phyloP scores from a whole-genome alignment of 495 filamentous ascomycete genomes.

The Neurospora pannonica region DNA sequence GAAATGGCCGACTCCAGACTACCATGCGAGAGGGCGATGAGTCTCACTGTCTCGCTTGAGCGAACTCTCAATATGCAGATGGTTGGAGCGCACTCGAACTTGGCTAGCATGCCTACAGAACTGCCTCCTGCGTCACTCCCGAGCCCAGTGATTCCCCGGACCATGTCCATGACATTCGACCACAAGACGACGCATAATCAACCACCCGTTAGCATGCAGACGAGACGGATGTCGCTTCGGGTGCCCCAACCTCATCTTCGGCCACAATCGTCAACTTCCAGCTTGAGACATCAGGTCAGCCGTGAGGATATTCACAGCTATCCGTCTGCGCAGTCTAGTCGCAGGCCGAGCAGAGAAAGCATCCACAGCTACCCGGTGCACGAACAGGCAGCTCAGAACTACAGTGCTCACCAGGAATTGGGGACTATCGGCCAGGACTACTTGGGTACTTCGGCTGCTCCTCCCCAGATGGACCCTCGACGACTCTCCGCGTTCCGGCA shows the following conservation, averaged over 20 bases:
- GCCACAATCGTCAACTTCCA: slow-evolving; percentile 25
- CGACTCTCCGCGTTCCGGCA: slow-evolving; percentile 17
- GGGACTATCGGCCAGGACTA: slow-evolving; percentile 1
- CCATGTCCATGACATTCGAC: slow-evolving; percentile 10
- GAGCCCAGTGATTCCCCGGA: slow-evolving; percentile 16
- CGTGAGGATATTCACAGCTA: slow-evolving; percentile 26
- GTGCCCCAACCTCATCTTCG: slow-evolving; percentile 29
- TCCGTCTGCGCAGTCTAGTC: slow-evolving; percentile 9
- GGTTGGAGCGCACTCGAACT: slow-evolving; percentile 1
- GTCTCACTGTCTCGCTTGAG: slow-evolving; percentile 11
- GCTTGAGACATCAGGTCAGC: slow-evolving; percentile 21
- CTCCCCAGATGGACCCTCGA: slow-evolving; percentile 13
- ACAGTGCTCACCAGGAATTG: neutral
- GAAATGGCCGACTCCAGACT: neutral
- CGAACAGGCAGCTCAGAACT: slow-evolving; percentile 3
- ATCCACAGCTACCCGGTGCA: slow-evolving; percentile 19
- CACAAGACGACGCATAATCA: slow-evolving; percentile 12
- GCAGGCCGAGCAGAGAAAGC: slow-evolving; percentile 25
- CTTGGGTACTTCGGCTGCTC: neutral
- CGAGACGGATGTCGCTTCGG: slow-evolving; percentile 24
- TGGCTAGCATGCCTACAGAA: slow-evolving; percentile 8
- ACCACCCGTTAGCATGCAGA: slow-evolving; percentile 27
- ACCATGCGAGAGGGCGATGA: slow-evolving; percentile 9
- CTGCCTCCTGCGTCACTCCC: slow-evolving; percentile 19
- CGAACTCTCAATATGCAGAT: slow-evolving; percentile 8